Conservation (phyloP, 2,329 filamentous ascomycete species). For the Colletotrichum sp. region DNA sequence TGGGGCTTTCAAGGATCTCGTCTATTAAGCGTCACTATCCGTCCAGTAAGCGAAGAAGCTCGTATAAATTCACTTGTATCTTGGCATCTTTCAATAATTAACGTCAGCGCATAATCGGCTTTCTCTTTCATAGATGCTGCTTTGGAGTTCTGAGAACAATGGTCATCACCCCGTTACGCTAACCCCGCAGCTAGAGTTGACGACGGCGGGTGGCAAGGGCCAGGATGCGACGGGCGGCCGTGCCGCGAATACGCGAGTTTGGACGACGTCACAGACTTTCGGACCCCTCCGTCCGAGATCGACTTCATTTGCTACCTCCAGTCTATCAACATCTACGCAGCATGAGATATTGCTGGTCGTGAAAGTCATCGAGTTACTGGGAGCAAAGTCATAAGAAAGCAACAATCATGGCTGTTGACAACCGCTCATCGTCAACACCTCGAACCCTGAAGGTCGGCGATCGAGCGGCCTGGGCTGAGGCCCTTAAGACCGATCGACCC, state of each 20-base stretch:
- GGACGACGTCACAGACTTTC: conserved; percentile 5
- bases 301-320: neutral
- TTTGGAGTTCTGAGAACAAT: neutral
- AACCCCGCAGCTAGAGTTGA: neutral
- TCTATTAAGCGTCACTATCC: neutral
- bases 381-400: neutral
- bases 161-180: neutral
- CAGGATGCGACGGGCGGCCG: neutral
- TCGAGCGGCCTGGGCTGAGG: neutral
- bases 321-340: neutral
- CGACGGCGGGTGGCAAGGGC: neutral
- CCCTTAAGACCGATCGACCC: conserved; percentile 27
- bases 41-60: neutral
- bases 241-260: neutral
- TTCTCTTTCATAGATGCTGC: neutral
- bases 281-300: neutral
- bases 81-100: too few species aligned
- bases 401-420: neutral
- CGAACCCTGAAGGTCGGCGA: conserved; percentile 5
- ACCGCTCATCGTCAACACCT: neutral
- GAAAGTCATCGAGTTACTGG: neutral
- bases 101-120: neutral
- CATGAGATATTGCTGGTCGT: neutral
- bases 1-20: neutral
- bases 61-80: rapidly evolving